Evolutionary conservation across 2,329 filamentous ascomycete genomes (phyloP).

Genomic region (Bipolaris oryzae): DNA sequence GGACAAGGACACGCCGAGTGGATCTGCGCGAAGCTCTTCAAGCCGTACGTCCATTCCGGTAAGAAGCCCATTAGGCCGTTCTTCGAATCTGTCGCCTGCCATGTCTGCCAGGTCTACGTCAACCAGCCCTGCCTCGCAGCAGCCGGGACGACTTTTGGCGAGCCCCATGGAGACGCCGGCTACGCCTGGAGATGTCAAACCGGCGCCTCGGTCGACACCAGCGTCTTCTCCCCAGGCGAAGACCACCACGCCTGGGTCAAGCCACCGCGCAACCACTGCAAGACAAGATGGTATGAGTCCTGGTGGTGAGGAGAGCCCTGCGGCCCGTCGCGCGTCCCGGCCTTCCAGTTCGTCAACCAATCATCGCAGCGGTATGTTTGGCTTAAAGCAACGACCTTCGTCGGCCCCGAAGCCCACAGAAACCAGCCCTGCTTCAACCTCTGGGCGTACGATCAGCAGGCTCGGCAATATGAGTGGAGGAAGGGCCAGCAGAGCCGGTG

Average conservation of each 20-base stretch:
- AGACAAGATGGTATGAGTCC: conserved; percentile 28
- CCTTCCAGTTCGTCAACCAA: conserved; percentile 40
- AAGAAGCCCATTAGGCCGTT: conserved; percentile 42
- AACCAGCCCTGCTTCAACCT: conserved; percentile 15
- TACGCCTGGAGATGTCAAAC: conserved; percentile 38
- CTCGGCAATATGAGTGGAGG: conserved; percentile 34
- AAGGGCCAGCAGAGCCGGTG: conserved; percentile 28
- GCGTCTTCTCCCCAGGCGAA: conserved; percentile 25
- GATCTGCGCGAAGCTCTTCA: conserved; percentile 31
- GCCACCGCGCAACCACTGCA: conserved; percentile 30
- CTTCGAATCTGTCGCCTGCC: conserved; percentile 34
- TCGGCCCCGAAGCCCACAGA: conserved; percentile 28
- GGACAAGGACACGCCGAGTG: conserved; percentile 17
- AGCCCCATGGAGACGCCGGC: conserved; percentile 41
- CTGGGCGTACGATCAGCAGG: conserved; percentile 31
- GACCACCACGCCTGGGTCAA: conserved; percentile 29
- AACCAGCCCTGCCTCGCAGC: conserved; percentile 38
- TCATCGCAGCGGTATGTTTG: conserved; percentile 40
- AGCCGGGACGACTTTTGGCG: conserved; percentile 34
- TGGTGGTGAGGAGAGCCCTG: conserved; percentile 39
- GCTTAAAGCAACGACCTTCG: conserved; percentile 35
- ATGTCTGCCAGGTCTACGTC: conserved; percentile 32
- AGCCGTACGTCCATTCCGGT: conserved; percentile 45
- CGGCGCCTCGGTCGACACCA: conserved; percentile 26
- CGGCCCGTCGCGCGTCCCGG: conserved; percentile 32